Conservation (phyloP, 495 filamentous ascomycete genomes). For the Pseudoneurospora amorphoporcata region DNA sequence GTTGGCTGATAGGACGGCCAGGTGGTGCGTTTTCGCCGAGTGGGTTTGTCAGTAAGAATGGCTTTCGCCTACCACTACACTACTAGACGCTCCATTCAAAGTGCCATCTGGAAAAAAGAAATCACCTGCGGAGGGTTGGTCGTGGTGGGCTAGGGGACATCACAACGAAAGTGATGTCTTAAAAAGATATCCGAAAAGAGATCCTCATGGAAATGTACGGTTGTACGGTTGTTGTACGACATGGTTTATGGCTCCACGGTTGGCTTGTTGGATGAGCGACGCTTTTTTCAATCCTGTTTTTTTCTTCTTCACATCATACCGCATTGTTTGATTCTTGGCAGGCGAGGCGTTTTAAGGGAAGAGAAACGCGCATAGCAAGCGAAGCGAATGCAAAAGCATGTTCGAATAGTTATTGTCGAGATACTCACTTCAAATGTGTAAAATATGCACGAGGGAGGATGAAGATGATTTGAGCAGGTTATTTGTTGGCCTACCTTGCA, state of each 20-base stretch:
- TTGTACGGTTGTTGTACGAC: not conserved
- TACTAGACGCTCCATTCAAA: not conserved
- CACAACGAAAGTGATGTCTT: not conserved
- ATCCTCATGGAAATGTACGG: not conserved
- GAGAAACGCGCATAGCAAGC: not conserved
- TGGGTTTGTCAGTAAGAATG: slow-evolving; percentile 53
- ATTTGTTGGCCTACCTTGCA: too few relatives aligned
- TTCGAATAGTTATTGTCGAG: not conserved
- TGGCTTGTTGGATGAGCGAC: not conserved
- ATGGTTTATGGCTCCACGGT: not conserved
- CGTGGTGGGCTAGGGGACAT: not conserved
- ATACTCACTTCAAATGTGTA: too few relatives aligned
- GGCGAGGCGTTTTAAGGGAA: not conserved
- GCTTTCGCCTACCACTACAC: slow-evolving; percentile 1
- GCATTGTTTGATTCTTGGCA: not conserved
- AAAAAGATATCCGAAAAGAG: not conserved
- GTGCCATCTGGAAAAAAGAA: not conserved
- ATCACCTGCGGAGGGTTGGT: not conserved
- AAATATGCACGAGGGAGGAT: too few relatives aligned
- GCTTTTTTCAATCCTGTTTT: not conserved
- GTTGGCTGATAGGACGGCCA: slow-evolving; percentile 84
- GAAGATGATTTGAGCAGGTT: too few relatives aligned
- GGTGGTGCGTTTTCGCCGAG: slow-evolving; percentile 98
- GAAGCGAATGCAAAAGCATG: not conserved
- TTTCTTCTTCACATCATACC: not conserved